Evolutionary conservation across 768 basidiomycete genomes (phyloP).

Genomic region (Phylloporus sp.): DNA sequence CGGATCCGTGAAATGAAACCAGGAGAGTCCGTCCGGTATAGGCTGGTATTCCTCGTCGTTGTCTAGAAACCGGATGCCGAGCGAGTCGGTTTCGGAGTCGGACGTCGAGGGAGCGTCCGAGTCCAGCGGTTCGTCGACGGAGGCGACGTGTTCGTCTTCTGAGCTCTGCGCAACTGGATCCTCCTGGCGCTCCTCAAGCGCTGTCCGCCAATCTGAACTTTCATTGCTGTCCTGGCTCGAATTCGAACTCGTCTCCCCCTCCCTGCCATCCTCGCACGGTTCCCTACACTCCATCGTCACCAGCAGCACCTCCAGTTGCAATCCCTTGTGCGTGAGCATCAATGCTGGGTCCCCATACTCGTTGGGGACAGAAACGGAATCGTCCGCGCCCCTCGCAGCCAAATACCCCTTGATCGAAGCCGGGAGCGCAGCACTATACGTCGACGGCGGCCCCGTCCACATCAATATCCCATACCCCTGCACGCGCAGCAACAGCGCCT

Average conservation of each 20-base stretch:
- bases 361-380: not conserved
- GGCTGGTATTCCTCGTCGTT: constrained; percentile 1
- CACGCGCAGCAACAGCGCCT: constrained; percentile 4
- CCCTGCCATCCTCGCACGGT: not conserved
- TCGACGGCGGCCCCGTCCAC: constrained; percentile 7
- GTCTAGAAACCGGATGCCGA: not conserved
- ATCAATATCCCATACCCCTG: not conserved
- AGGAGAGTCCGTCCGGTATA: not conserved
- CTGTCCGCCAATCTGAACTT: not conserved
- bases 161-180: not conserved
- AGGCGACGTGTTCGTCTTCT: not conserved
- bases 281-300: constrained; percentile 4
- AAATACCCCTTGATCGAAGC: constrained; percentile 8
- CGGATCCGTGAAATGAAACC: constrained; percentile 7
- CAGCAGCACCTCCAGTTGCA: constrained; percentile 6
- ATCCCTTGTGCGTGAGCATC: constrained; percentile 4
- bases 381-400: not conserved
- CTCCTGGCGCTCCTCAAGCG: not conserved
- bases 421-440: constrained; percentile 4
- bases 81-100: not conserved
- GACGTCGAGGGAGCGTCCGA: not conserved
- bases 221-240: not conserved
- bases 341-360: constrained; percentile 4
- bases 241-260: not conserved
- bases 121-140: not conserved